Base-by-base conservation (phyloP, 495 filamentous ascomycete species). In the Rostrohypoxylon terebratum region DNA sequence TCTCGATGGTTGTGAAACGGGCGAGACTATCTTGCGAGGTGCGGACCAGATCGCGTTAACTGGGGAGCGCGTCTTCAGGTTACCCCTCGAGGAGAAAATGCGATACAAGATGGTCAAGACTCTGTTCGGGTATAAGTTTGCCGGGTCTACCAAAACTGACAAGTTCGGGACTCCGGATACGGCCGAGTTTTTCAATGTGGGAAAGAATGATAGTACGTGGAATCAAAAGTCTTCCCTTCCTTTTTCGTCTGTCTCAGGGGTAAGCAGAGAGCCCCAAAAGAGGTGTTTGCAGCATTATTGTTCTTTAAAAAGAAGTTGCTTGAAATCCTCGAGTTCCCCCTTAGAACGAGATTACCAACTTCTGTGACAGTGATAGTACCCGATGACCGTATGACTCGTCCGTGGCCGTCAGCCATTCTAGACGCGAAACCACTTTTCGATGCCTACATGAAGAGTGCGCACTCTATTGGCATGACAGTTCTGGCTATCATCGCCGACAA, bases 181-280 rank as follows among this genome's bases (percentile, higher is more conserved):
- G 45, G 88, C 88, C 74, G 88, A 91, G 75, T 89, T 89, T 71
- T 90, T 90, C 71, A 90, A 90, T 77, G 85, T 91, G 0, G 66
- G 72, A 44, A 80, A 80, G 42, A 85, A 89, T 67, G 84, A 87
- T 68, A 83, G 42, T 45, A 45, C 2, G 42, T 45, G 18, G 18
- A 45, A 45, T 18, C 16, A n/a, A 44, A 2, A 45, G n/a, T 13
- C 18, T 16, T 9, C 16, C 16, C 16, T 2, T 9, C 42, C 16
- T 16, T 18, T 20, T 6, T 45, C n/a, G 42, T 16, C 18, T 5
- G 16, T 5, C 40, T 45, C 14, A 20, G n/a, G n/a, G 9, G 8
- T 20, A 4, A 20, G 8, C 8, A 4, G 8, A 9, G 18, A 45
- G 4, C 18, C 20, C 6, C 14, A 44, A n/a, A 2, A 4, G 13